Evolutionary conservation across 163 green algal species (phyloP).

Genomic region (Scenedesmus sp.): DNA sequence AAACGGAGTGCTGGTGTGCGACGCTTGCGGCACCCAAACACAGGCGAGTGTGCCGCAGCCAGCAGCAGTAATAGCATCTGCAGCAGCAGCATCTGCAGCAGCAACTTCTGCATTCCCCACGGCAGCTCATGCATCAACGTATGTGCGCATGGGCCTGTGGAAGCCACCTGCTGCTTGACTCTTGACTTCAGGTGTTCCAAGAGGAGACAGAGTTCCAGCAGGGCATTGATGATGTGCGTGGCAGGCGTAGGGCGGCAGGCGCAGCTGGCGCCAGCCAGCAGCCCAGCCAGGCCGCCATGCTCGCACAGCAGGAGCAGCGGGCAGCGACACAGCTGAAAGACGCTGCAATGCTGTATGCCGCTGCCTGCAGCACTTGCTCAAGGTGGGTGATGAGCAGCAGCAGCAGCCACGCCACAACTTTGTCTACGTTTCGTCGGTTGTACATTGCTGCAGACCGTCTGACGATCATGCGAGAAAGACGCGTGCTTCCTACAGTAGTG

Average conservation of each 20-base stretch:
- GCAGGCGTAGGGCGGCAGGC: constrained; percentile 6
- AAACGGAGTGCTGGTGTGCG: constrained; percentile 43
- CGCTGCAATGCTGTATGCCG: constrained; percentile 19
- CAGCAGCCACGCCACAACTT: no score
- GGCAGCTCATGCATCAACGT: not conserved
- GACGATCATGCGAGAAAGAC: no score
- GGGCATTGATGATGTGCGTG: constrained; percentile 47
- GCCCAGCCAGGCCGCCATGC: constrained; percentile 8
- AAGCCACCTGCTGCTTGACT: not conserved
- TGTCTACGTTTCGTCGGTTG: no score
- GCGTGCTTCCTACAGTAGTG: no score
- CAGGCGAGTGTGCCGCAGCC: not conserved
- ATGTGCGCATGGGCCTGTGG: not conserved
- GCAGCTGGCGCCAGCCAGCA: not conserved
- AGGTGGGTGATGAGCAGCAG: constrained; percentile 6
- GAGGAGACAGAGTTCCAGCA: constrained; percentile 50
- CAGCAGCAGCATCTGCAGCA: not conserved
- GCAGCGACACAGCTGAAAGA: constrained; percentile 10
- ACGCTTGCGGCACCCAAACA: constrained; percentile 38
- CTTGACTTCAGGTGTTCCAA: not conserved
- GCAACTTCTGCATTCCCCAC: not conserved
- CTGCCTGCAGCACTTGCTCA: constrained; percentile 35
- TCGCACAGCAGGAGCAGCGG: constrained; percentile 11
- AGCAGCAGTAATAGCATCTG: no score
- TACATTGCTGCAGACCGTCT: not conserved